Percentiles rank a stretch among this genome's conserved stretches.
Conservation (phyloP, 106 monocot genomes). For the Dendrobium catenatum region DNA sequence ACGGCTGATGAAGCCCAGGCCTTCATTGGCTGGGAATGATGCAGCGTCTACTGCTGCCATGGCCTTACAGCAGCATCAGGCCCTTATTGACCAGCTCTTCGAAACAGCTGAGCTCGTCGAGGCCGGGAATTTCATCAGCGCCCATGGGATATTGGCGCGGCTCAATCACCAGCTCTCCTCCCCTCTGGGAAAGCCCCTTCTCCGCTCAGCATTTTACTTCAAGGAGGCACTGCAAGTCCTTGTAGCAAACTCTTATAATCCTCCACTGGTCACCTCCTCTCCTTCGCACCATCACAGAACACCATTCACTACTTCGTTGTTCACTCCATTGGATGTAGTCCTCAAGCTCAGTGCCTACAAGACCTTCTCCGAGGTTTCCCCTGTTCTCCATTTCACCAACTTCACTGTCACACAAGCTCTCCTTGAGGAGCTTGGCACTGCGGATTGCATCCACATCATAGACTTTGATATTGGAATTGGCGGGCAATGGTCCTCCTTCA, state of each 20-base stretch:
- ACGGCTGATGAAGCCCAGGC: constrained; percentile 20
- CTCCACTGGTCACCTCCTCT: not conserved
- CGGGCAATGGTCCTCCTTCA: constrained; percentile 88
- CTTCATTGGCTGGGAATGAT: constrained; percentile 4
- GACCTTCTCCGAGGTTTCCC: constrained; percentile 79
- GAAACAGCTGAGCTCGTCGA: constrained; percentile 78
- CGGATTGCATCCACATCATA: constrained; percentile 58
- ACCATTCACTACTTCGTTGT: constrained; percentile 1
- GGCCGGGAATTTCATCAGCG: constrained; percentile 57
- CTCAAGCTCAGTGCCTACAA: constrained; percentile 84
- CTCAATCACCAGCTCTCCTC: constrained; percentile 94
- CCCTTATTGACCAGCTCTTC: constrained; percentile 59
- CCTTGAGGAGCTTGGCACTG: constrained; percentile 48
- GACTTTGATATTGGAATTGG: constrained; percentile 91
- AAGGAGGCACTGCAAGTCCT: constrained; percentile 56
- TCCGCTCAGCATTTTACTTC: constrained; percentile 73
- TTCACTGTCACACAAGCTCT: constrained; percentile 78
- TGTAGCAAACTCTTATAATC: not conserved
- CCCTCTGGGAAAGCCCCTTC: constrained; percentile 62
- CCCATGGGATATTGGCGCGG: constrained; percentile 99
- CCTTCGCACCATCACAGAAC: not conserved
- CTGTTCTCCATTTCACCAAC: constrained; percentile 75
- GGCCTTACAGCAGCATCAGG: constrained; percentile 31
- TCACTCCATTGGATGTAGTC: constrained; percentile 50
- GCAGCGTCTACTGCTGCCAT: not conserved